Evolutionary conservation across 495 filamentous ascomycete genomes (phyloP), one percentile per base, ranked within the genome.

Genomic region (Astrothelium subdiscretum): DNA sequence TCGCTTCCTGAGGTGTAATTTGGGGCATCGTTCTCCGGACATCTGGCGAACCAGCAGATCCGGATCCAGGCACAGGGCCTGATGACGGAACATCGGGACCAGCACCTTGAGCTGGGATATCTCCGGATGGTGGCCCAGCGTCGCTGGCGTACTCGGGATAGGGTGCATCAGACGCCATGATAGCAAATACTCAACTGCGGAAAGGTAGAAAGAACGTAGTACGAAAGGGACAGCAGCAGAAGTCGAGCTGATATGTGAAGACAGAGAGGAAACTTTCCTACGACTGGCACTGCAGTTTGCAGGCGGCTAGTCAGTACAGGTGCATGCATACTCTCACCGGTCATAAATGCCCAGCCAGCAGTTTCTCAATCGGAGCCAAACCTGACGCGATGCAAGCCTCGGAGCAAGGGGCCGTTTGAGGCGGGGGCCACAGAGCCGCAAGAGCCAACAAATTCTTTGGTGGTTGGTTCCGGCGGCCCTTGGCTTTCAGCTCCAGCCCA

Each of bases 1-100:
- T 77, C 13, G 76, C 79, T 65, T 84, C 78, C 73, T 95, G 90
- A 11, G 89, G 88, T 20, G 85, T 66, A 48, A 86, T 80, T 32
- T 73, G 44, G 4, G 60, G 44, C 24, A 10, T 52, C n/a, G 29
- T 54, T 8, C 0, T 29, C 3, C 48, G 48, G 24, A 6, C 12
- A 10, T 5, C 22, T 6, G 6, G 11, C 10, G 24, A 15, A 26
- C 12, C 24, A 29, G 20, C 24, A 29, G 48, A 24, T 8, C 24
- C 48, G 29, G 48, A 24, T 12, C 8, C 24, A 54, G 48, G 22
- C 24, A 18, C 43, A 48, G 43, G 43, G 12, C n/a, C 20, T 18
- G 5, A 18, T 10, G 29, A 10, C 8, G 6, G 6, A 8, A 8
- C 24, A 2, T 27, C 48, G 20, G 6, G 3, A 8, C 5, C 24